Evolutionary conservation across 495 filamentous ascomycete species (phyloP).

Genomic region (Lineolata rhizophorae): DNA sequence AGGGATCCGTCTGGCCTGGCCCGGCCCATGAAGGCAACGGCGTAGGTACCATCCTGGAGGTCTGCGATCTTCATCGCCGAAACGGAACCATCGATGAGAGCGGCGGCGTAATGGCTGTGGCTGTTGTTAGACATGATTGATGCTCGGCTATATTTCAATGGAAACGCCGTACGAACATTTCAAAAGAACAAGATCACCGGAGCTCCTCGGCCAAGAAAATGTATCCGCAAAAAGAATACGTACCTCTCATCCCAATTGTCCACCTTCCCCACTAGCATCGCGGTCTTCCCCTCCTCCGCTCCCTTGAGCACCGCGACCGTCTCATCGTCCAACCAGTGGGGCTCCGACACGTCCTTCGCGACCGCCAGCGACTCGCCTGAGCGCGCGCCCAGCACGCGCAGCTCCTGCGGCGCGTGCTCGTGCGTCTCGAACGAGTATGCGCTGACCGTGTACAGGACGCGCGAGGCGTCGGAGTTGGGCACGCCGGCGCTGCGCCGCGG

Average conservation of each 20-base stretch:
- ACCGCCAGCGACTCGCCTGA: slow-evolving; percentile 44
- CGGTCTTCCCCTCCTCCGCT: slow-evolving; percentile 44
- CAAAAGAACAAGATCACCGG: too few relatives aligned
- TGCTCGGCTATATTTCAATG: slow-evolving; percentile 2
- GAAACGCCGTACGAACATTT: not conserved
- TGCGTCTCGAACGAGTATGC: slow-evolving; percentile 65
- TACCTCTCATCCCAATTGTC: slow-evolving; percentile 8
- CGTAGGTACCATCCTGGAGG: slow-evolving; percentile 38
- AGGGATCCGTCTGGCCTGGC: slow-evolving; percentile 32
- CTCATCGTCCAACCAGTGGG: slow-evolving; percentile 49
- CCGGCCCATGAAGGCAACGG: slow-evolving; percentile 43
- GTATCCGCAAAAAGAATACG: slow-evolving; percentile 2
- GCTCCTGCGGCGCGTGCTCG: slow-evolving; percentile 47
- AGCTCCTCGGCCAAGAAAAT: too few relatives aligned
- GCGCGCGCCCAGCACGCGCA: slow-evolving; percentile 50
- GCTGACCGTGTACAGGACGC: slow-evolving; percentile 53
- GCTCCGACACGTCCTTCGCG: slow-evolving; percentile 39
- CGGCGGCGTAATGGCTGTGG: too few relatives aligned
- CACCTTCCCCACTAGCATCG: slow-evolving; percentile 23
- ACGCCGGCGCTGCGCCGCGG: slow-evolving; percentile 57
- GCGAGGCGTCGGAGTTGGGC: slow-evolving; percentile 50
- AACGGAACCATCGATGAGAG: slow-evolving; percentile 42
- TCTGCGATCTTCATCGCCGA: slow-evolving; percentile 52
- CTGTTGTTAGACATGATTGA: too few relatives aligned
- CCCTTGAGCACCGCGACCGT: slow-evolving; percentile 41